Percentiles rank a stretch among this genome's conserved stretches.
phyloP scores from a whole-genome alignment of 345 rosid genomes.

The Bruguiera parviflora region DNA sequence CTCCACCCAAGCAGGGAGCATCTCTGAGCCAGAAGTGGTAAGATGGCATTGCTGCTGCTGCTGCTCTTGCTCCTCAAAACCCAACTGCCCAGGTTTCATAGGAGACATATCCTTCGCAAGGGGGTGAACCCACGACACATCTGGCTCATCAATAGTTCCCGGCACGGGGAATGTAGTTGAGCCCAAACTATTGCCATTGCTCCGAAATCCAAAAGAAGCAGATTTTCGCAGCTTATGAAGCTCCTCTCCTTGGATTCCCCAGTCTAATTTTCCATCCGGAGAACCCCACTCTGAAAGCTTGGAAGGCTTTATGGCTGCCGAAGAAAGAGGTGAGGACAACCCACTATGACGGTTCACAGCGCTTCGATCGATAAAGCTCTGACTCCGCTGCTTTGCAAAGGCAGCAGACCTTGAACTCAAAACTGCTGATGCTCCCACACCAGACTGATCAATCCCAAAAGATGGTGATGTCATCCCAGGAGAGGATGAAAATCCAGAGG shows the following conservation, averaged over 20 bases:
- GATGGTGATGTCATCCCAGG: conserved; percentile 43
- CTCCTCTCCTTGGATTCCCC: conserved; percentile 75
- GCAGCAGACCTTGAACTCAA: conserved; percentile 60
- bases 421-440: conserved; percentile 39
- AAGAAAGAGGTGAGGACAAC: conserved; percentile 36
- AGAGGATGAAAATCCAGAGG: conserved; percentile 44
- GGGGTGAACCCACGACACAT: conserved; percentile 74
- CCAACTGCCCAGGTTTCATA: conserved; percentile 20
- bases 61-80: conserved; percentile 32
- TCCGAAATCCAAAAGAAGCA: conserved; percentile 57
- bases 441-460: conserved; percentile 41
- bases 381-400: conserved; percentile 59
- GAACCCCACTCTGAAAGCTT: conserved; percentile 65
- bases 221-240: conserved; percentile 64
- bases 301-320: conserved; percentile 29
- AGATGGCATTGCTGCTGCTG: conserved; percentile 43
- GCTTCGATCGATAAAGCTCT: conserved; percentile 63
- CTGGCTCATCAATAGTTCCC: conserved; percentile 50
- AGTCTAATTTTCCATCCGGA: conserved; percentile 73
- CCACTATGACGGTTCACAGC: conserved; percentile 37
- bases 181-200: conserved; percentile 29
- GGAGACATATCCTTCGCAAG: conserved; percentile 52
- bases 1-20: conserved; percentile 66
- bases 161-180: conserved; percentile 20
- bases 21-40: conserved; percentile 32